Evolutionary conservation across 2,329 filamentous ascomycete species (phyloP).

Genomic region (Juglanconis sp.): DNA sequence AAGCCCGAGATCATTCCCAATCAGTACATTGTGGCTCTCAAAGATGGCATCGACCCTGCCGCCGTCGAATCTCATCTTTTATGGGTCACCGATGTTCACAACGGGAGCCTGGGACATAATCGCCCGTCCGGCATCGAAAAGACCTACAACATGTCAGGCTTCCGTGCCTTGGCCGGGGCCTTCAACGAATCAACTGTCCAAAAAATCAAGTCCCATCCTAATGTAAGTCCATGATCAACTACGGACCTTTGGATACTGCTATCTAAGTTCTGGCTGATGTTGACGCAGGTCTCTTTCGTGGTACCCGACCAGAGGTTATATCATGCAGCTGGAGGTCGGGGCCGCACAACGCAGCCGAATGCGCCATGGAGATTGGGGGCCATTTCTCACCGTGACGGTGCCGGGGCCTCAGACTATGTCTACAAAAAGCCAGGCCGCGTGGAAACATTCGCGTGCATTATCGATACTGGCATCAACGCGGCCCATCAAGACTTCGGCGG

Average conservation of each 20-base stretch:
- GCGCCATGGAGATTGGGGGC: constrained; percentile 27
- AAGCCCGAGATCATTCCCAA: no score
- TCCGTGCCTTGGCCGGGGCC: constrained; percentile 1
- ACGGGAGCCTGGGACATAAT: not conserved
- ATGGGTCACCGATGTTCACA: no score
- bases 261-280: not conserved
- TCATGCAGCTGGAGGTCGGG: not conserved
- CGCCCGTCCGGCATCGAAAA: constrained; percentile 3
- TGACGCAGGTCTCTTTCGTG: constrained; percentile 6
- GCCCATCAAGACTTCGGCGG: constrained; percentile 31
- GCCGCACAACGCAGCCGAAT: constrained; percentile 1
- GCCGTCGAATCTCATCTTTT: no score
- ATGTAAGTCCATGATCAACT: not conserved
- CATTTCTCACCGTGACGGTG: constrained; percentile 23
- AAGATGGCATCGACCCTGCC: no score
- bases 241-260: no score
- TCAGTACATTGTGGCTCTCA: no score
- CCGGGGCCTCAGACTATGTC: constrained; percentile 19
- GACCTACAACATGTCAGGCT: constrained; percentile 8
- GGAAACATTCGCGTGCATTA: constrained; percentile 36
- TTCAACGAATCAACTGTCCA: constrained; percentile 9
- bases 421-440: constrained; percentile 23
- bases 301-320: constrained; percentile 1
- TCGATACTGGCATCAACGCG: constrained; percentile 42
- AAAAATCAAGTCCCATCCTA: constrained; percentile 1